A percentile compares a stretch with the other conserved stretches of the same genome.
phyloP scores from a whole-genome alignment of 1,284 basidiomycete species.

The Trametes pubescens region DNA sequence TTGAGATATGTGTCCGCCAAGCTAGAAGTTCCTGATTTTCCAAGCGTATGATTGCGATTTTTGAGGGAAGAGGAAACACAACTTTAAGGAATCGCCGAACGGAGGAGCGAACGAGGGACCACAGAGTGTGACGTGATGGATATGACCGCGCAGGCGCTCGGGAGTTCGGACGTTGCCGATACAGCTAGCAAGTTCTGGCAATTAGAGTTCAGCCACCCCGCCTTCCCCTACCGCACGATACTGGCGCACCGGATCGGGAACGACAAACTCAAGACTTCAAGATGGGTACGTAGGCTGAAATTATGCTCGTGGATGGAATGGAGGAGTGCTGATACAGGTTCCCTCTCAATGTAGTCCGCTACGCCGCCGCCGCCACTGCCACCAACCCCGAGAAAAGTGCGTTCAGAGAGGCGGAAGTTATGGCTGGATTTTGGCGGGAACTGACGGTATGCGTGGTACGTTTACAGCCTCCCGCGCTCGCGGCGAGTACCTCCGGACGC shows the following conservation, averaged over 20 bases:
- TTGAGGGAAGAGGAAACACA: too few relatives aligned
- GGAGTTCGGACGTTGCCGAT: conserved; percentile 34
- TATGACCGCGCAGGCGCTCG: not conserved
- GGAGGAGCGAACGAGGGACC: too few relatives aligned
- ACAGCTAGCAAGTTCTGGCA: conserved; percentile 41
- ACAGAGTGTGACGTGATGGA: not conserved
- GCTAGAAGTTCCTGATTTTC: too few relatives aligned
- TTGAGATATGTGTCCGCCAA: too few relatives aligned
- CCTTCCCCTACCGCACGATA: conserved; percentile 33
- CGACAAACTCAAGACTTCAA: conserved; percentile 58
- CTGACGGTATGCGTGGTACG: conserved; percentile 33
- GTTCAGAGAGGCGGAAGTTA: conserved; percentile 42
- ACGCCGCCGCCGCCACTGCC: conserved; percentile 86
- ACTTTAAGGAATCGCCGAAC: too few relatives aligned
- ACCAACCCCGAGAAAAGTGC: conserved; percentile 94
- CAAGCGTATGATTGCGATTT: too few relatives aligned
- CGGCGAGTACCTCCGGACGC: conserved; percentile 97
- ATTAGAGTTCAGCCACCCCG: conserved; percentile 42
- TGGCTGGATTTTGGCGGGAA: conserved; percentile 8
- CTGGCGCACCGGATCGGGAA: conserved; percentile 36
- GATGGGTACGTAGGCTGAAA: conserved; percentile 63
- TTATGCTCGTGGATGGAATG: conserved; percentile 11
- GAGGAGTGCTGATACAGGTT: conserved; percentile 32
- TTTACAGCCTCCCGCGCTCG: conserved; percentile 85
- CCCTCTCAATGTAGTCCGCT: conserved; percentile 72